Percentiles rank a stretch among this genome's conserved stretches.
These are phyloP conservation scores for Hygrophoropsis aurantiaca DNA, from an alignment of 768 basidiomycete species.

Conservation along the genomic window DNA sequence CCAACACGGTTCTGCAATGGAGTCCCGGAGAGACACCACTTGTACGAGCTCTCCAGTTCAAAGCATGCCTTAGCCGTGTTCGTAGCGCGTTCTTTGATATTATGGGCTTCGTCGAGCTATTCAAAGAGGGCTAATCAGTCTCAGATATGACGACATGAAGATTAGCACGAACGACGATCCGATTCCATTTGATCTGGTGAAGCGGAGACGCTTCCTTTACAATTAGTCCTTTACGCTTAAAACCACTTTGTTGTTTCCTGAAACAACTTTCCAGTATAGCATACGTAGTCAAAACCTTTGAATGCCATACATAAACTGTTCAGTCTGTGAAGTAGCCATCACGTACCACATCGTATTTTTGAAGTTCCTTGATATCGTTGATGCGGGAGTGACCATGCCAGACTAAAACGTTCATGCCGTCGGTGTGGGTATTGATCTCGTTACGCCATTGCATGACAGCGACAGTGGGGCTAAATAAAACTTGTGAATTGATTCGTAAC, in stretches of 20 bases:
- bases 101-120: slow-evolving; percentile 94
- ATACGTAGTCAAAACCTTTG: slow-evolving; percentile 82
- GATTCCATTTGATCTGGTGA: slow-evolving; percentile 83
- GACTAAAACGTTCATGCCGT: slow-evolving; percentile 81
- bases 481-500: background rate
- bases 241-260: slow-evolving; percentile 90
- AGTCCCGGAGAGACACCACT: slow-evolving; percentile 97
- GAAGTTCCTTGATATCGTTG: slow-evolving; percentile 62
- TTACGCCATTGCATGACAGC: slow-evolving; percentile 86
- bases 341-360: slow-evolving; percentile 85
- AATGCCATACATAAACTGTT: background rate
- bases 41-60: slow-evolving; percentile 73
- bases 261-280: slow-evolving; percentile 89
- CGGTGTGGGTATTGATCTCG: slow-evolving; percentile 86
- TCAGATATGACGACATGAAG: background rate
- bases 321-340: background rate
- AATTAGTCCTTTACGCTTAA: slow-evolving; percentile 80
- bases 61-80: slow-evolving; percentile 99
- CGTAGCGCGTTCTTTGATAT: slow-evolving; percentile 92
- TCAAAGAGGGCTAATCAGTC: background rate
- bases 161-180: slow-evolving; percentile 61
- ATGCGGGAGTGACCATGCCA: slow-evolving; percentile 87
- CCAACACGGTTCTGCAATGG: slow-evolving; percentile 99
- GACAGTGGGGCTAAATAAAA: slow-evolving; percentile 42
- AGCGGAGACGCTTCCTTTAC: slow-evolving; percentile 87